Conservation (phyloP, 1,139 yeast genomes). For the Geotrichum fermentans region DNA sequence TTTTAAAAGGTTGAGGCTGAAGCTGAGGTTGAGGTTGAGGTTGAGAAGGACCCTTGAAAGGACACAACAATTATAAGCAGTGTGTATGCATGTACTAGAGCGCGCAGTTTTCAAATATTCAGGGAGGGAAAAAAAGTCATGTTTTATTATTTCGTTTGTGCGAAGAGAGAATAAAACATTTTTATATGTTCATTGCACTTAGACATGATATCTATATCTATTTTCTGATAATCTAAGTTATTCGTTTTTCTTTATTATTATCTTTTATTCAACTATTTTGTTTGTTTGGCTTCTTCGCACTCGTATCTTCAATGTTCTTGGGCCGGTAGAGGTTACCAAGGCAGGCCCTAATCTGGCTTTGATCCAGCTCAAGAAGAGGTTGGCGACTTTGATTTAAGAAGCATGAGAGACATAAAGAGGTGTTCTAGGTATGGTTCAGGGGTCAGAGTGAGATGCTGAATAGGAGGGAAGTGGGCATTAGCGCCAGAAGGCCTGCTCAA, state of each 20-base stretch:
- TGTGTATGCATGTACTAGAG: too few species aligned
- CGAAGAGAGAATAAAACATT: too few species aligned
- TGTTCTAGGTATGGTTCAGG: conserved; percentile 63
- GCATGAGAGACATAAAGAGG: conserved; percentile 69
- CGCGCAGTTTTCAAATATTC: too few species aligned
- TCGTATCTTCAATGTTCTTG: conserved; percentile 46
- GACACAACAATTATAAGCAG: too few species aligned
- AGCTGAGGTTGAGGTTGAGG: too few species aligned
- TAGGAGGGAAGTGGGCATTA: not conserved
- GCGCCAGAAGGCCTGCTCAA: not conserved
- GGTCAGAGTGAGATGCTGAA: not conserved
- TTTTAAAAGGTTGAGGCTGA: not conserved
- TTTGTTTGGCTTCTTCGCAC: not conserved
- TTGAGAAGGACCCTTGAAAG: too few species aligned
- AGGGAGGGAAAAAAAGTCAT: not conserved
- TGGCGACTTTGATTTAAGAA: conserved; percentile 73
- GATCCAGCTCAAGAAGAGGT: conserved; percentile 87
- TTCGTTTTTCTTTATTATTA: not conserved
- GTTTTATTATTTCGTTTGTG: too few species aligned
- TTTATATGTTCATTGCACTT: not conserved
- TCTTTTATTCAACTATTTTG: not conserved
- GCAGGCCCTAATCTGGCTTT: conserved; percentile 78
- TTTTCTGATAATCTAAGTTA: not conserved
- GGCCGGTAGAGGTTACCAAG: conserved; percentile 51
- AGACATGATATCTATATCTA: too few species aligned